phyloP scores from a whole-genome alignment of 2,329 filamentous ascomycete species.

The Colletotrichum brevisporum region DNA sequence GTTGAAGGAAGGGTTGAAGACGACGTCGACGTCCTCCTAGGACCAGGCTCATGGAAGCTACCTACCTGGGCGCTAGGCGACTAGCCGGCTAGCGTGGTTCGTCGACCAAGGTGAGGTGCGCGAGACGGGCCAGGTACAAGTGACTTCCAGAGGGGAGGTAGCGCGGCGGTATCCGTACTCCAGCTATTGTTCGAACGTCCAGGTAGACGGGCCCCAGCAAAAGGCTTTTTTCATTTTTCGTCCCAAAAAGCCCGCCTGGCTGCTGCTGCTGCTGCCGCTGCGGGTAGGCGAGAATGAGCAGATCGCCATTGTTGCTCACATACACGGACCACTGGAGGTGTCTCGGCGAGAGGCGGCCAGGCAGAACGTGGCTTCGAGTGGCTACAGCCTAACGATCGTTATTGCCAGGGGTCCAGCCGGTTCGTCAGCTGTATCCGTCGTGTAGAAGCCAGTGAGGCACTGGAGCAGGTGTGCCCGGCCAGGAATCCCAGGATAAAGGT shows the following conservation, averaged over 20 bases:
- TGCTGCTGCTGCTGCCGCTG: slow-evolving; percentile 13
- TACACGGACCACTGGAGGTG: neutral
- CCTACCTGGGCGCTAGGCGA: slow-evolving; percentile 31
- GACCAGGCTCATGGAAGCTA: slow-evolving; percentile 40
- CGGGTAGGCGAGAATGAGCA: slow-evolving; percentile 4
- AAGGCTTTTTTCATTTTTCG: slow-evolving; percentile 28
- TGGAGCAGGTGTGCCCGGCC: slow-evolving; percentile 3
- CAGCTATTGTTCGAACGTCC: slow-evolving; percentile 11
- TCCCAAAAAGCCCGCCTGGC: slow-evolving; percentile 31
- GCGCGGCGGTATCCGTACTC: neutral
- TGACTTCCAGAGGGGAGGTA: neutral
- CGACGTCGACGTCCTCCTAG: slow-evolving; percentile 22
- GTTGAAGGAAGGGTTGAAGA: slow-evolving; percentile 8
- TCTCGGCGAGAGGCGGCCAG: slow-evolving; percentile 15
- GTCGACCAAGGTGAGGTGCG: slow-evolving; percentile 20
- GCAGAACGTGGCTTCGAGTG: slow-evolving; percentile 5
- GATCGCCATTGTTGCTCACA: slow-evolving; percentile 29
- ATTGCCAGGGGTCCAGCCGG: slow-evolving; percentile 9
- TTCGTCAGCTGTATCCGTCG: slow-evolving; percentile 1
- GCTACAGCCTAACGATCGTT: slow-evolving; percentile 11
- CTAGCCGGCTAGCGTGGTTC: slow-evolving; percentile 36
- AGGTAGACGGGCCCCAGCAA: slow-evolving; percentile 27
- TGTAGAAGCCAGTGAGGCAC: neutral
- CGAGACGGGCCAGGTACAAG: slow-evolving; percentile 7
- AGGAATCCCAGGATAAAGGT: slow-evolving; percentile 1